phyloP scores from a whole-genome alignment of 1,284 basidiomycete species.

The Heterobasidion parviporum region DNA sequence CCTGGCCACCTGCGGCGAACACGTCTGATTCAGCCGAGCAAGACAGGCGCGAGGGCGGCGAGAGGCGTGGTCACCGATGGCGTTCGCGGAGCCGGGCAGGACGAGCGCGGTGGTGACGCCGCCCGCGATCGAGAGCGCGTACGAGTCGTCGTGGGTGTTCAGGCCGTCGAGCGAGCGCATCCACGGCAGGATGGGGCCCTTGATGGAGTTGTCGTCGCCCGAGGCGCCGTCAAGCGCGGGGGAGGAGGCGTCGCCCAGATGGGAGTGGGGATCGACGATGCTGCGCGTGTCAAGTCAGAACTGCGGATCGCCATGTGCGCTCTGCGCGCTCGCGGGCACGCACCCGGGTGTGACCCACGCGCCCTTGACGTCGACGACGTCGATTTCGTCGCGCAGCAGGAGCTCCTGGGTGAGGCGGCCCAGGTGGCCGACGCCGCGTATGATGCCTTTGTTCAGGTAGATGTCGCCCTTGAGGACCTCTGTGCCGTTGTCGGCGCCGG shows the following conservation, averaged over 20 bases:
- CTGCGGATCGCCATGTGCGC: background rate
- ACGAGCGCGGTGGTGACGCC: constrained; percentile 67
- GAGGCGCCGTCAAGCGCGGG: constrained; percentile 25
- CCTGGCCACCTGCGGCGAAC: constrained; percentile 26
- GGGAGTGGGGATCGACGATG: constrained; percentile 56
- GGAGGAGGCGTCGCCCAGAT: constrained; percentile 42
- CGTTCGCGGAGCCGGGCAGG: constrained; percentile 49
- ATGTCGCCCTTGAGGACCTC: constrained; percentile 44
- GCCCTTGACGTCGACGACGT: constrained; percentile 36
- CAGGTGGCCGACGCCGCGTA: constrained; percentile 40
- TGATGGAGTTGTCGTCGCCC: constrained; percentile 30
- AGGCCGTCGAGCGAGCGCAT: constrained; percentile 43
- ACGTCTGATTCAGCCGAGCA: background rate
- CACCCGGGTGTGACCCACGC: constrained; percentile 46
- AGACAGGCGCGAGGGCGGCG: background rate
- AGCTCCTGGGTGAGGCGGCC: constrained; percentile 13
- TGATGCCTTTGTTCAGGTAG: constrained; percentile 45
- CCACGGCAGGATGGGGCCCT: constrained; percentile 39
- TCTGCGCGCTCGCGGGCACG: constrained; percentile 7
- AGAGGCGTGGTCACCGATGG: constrained; percentile 34
- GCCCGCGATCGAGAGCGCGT: constrained; percentile 48
- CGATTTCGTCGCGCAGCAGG: constrained; percentile 19
- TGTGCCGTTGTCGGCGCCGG: constrained; percentile 43
- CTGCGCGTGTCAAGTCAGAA: constrained; percentile 24
- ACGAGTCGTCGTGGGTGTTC: constrained; percentile 40